Evolutionary conservation across 768 basidiomycete species (phyloP).

Genomic region (Tulasnella sp.): DNA sequence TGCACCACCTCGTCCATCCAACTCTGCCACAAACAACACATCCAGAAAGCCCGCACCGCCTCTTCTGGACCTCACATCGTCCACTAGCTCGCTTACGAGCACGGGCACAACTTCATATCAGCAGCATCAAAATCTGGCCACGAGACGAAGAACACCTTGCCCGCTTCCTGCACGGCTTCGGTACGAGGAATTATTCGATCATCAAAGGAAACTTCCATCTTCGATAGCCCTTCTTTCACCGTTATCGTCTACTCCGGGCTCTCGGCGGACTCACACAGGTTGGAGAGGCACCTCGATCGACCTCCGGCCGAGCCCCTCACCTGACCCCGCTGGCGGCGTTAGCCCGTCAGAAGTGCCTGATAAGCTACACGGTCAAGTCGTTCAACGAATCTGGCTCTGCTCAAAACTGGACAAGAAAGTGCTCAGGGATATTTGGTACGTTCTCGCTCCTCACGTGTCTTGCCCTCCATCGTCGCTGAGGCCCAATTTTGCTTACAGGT

Average conservation of each 20-base stretch:
- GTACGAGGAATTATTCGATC: constrained; percentile 56
- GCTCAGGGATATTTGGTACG: constrained; percentile 59
- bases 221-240: background rate
- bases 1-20: constrained; percentile 44
- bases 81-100: background rate
- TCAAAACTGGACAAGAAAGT: constrained; percentile 45
- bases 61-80: background rate
- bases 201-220: constrained; percentile 15
- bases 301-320: constrained; percentile 40
- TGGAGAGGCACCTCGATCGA: constrained; percentile 69
- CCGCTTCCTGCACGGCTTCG: constrained; percentile 52
- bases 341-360: constrained; percentile 24
- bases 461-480: background rate
- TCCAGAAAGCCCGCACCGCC: background rate
- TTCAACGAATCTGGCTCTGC: constrained; percentile 52
- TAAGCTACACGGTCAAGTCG: constrained; percentile 44
- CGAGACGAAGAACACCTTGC: constrained; percentile 43
- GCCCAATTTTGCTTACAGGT: constrained; percentile 35
- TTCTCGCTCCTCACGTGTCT: constrained; percentile 9
- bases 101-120: constrained; percentile 1
- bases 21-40: background rate
- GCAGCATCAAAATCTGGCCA: constrained; percentile 7
- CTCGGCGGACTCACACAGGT: constrained; percentile 33
- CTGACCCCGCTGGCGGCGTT: constrained; percentile 17
- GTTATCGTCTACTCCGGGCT: background rate